A percentile compares a stretch with the other conserved stretches of the same genome.
phyloP scores from a whole-genome alignment of 495 filamentous ascomycete genomes.

The Halenospora varia region DNA sequence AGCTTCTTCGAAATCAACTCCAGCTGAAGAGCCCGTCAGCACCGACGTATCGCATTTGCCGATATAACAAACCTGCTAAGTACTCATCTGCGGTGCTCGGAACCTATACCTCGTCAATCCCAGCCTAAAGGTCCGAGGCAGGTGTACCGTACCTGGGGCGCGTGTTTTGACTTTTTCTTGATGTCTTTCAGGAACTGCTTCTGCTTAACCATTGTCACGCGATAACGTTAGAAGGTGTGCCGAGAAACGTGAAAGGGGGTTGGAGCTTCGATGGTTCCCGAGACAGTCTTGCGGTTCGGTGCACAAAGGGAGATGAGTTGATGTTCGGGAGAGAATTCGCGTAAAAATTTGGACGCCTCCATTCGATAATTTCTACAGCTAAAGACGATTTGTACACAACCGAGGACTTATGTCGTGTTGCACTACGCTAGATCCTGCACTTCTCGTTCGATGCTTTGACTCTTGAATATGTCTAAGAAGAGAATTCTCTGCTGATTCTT shows the following conservation, averaged over 20 bases:
- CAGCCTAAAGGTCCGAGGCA: not conserved
- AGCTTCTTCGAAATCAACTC: slow-evolving; percentile 63
- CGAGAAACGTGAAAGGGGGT: not conserved
- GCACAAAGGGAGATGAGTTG: not conserved
- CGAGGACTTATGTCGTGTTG: no score
- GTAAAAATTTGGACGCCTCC: not conserved
- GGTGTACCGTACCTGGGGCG: slow-evolving; percentile 7
- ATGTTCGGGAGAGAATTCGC: not conserved
- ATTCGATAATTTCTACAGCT: no score
- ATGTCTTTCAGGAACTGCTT: slow-evolving; percentile 47
- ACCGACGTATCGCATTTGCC: not conserved
- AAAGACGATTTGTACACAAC: no score
- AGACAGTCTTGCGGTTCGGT: not conserved
- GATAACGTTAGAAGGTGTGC: not conserved
- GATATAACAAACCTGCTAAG: slow-evolving; percentile 38
- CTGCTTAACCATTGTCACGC: slow-evolving; percentile 43
- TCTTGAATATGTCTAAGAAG: no score
- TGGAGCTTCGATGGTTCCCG: not conserved
- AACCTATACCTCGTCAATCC: slow-evolving; percentile 29
- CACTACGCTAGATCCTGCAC: no score
- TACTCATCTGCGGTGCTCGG: slow-evolving; percentile 60
- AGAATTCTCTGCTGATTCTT: no score
- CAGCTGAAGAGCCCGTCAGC: slow-evolving; percentile 36
- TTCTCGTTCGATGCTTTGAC: no score
- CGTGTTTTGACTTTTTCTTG: slow-evolving; percentile 34